Evolutionary conservation across 1,284 basidiomycete genomes (phyloP), one percentile per base, ranked within the genome.

Genomic region (Tilletia indica): DNA sequence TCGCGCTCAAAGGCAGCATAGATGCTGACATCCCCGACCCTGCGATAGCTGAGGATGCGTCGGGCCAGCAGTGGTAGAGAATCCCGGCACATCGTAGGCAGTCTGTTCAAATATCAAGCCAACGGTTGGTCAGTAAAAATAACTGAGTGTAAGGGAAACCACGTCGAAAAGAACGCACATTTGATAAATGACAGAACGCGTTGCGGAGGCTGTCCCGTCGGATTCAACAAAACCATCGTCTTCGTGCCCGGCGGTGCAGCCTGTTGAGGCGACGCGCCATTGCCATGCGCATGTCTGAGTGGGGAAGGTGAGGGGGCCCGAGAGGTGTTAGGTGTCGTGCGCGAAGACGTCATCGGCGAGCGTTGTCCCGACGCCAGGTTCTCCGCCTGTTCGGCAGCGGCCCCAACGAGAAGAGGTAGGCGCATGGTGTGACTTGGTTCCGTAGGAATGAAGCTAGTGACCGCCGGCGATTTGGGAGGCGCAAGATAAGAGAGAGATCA

Each of bases 61-160:
- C 80, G 25, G 79, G 79, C 80, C 79, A 81, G 54, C 74, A 83
- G 77, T 88, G 87, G 76, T 88, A 88, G 36, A 88, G 78, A 70
- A 88, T 87, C 0, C 87, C 87, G 0, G 85, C 83, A 25, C 86
- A 87, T 14, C 88, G 86, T 8, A 88, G 78, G 38, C 87, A 86
- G 73, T 88, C 61, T 64, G 4, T 42, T 14, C 5, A 25, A 36
- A 36, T 5, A 34, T 31, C 25, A 25, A 25, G 51, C 8, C 6
- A 25, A 19, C 1, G 19, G 51, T 54, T 45, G 42, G 3, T 31
- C 25, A 31, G 25, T 31, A 31, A 31, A 31, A 31, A 31, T 31
- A 0, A 31, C 25, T 31, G 25, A 31, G 25, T 1, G 25, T 2
- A 31, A 31, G 25, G 2, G 25, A 31, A 31, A 2, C 25, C 25